Evolutionary conservation across 169 alveolate species (phyloP).

Genomic region (Besnoitia besnoiti): DNA sequence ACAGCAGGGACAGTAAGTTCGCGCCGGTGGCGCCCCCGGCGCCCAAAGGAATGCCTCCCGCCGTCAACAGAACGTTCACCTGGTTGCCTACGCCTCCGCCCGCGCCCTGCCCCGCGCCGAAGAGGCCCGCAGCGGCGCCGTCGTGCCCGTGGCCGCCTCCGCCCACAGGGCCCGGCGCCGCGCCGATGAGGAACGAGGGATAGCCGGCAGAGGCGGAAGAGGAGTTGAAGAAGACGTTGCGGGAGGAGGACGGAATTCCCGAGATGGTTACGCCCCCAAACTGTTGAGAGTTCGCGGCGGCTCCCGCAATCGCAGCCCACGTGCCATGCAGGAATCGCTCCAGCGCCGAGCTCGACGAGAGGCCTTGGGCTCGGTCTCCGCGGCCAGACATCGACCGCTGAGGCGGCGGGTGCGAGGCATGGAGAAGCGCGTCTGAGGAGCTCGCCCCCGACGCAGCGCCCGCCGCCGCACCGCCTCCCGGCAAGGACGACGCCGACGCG

Average conservation of each 20-base stretch:
- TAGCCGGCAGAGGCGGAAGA: background rate
- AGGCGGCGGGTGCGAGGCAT: background rate
- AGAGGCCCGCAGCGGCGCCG: background rate
- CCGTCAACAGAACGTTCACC: background rate
- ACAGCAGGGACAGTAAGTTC: background rate
- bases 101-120: background rate
- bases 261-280: background rate
- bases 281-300: background rate
- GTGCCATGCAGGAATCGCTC: conserved; percentile 18
- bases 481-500: background rate
- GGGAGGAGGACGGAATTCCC: background rate
- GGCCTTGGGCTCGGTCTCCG: background rate
- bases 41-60: background rate
- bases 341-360: background rate
- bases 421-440: background rate
- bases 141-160: background rate
- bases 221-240: background rate
- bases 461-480: background rate
- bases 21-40: background rate
- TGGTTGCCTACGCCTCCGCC: conserved; percentile 20
- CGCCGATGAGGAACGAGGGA: background rate
- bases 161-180: background rate
- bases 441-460: background rate
- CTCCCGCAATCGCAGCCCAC: conserved; percentile 32
- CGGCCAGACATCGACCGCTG: background rate